Evolutionary conservation across 2,329 filamentous ascomycete species (phyloP).

Genomic region (Alternaria dauci): DNA sequence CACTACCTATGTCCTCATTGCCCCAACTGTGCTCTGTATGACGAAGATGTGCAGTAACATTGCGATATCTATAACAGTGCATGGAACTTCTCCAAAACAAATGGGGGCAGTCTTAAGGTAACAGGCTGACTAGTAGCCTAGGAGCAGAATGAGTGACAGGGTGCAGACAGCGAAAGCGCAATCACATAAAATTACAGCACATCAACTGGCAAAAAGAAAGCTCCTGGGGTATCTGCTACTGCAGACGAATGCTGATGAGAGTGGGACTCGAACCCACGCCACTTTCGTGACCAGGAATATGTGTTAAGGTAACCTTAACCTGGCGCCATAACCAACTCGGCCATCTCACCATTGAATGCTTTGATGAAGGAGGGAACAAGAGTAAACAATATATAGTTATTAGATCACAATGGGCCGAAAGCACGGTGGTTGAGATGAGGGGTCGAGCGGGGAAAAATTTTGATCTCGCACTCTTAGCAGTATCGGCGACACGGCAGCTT

Average conservation of each 20-base stretch:
- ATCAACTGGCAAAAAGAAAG: neutral
- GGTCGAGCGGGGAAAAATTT: neutral
- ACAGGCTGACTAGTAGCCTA: neutral
- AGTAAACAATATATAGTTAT: too few relatives aligned
- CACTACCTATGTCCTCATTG: neutral
- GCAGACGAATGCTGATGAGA: slow-evolving; percentile 50
- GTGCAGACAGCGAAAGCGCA: neutral
- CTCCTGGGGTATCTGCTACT: slow-evolving; percentile 30
- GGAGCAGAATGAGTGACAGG: neutral
- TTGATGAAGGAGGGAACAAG: too few relatives aligned
- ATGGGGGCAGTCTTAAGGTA: neutral
- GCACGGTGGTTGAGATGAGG: neutral
- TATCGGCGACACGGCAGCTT: neutral
- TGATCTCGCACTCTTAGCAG: neutral
- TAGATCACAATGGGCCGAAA: too few relatives aligned
- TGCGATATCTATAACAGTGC: neutral
- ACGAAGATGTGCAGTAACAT: neutral
- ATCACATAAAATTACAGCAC: neutral
- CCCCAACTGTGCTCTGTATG: neutral
- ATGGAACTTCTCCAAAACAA: neutral
- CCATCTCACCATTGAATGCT: slow-evolving; percentile 9
- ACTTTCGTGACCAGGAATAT: slow-evolving; percentile 50
- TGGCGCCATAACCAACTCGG: slow-evolving; percentile 45
- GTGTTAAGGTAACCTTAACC: slow-evolving; percentile 41
- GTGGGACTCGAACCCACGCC: slow-evolving; percentile 54